Conservation (phyloP, 768 basidiomycete genomes). For the Leccinum barrowsii region DNA sequence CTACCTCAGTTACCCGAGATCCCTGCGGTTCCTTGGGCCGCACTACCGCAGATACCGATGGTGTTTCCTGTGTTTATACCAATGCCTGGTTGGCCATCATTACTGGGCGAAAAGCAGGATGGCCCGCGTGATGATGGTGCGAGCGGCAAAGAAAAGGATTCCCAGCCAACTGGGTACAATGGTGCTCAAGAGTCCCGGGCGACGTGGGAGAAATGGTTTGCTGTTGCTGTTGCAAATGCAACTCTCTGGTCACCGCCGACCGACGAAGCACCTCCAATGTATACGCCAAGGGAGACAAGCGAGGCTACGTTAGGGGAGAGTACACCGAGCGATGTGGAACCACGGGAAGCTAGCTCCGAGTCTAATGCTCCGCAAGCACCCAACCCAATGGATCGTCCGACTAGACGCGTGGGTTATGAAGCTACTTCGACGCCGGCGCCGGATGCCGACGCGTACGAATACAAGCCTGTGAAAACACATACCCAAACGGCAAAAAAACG, state of each 20-base stretch:
- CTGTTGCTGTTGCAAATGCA: conserved; percentile 48
- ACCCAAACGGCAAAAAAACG: conserved; percentile 59
- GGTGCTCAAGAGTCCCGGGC: conserved; percentile 63
- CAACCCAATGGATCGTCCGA: conserved; percentile 30
- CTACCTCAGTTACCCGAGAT: conserved; percentile 65
- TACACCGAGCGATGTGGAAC: neutral
- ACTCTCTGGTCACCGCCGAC: conserved; percentile 39
- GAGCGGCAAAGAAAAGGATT: conserved; percentile 33
- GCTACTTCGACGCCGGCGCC: conserved; percentile 52
- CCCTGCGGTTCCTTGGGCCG: conserved; percentile 58
- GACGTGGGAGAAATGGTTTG: conserved; percentile 76
- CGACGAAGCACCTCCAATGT: conserved; percentile 66
- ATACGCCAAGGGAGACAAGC: conserved; percentile 57
- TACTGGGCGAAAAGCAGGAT: conserved; percentile 52
- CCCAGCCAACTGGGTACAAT: conserved; percentile 37
- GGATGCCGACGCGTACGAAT: conserved; percentile 67
- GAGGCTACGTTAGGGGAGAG: conserved; percentile 5
- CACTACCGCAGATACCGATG: conserved; percentile 64
- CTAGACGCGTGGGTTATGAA: conserved; percentile 46
- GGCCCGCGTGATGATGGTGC: conserved; percentile 23
- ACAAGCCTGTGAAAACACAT: conserved; percentile 48
- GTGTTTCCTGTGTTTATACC: conserved; percentile 81
- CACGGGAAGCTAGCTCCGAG: conserved; percentile 4
- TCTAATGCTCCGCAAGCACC: conserved; percentile 22
- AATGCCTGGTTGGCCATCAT: conserved; percentile 58